Conservation (phyloP, 805 yeast genomes). For the Nadsonia fulvescens region DNA sequence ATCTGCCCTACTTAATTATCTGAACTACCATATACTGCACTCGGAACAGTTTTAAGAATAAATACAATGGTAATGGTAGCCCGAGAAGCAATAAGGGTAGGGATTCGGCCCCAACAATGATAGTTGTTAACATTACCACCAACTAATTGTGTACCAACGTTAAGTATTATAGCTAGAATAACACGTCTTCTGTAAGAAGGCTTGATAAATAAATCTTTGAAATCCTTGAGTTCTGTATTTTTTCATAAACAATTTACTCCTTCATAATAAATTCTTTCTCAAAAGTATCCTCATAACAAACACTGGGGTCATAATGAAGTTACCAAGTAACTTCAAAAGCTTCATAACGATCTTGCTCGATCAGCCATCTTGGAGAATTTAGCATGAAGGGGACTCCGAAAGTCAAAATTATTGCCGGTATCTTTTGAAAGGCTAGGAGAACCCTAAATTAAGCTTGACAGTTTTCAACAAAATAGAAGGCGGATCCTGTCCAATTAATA, state of each 20-base stretch:
- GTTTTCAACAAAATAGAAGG: constrained; percentile 35
- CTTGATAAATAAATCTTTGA: constrained; percentile 4
- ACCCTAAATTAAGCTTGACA: constrained; percentile 54
- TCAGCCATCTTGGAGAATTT: constrained; percentile 74
- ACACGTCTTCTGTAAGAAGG: constrained; percentile 1
- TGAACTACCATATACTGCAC: constrained; percentile 2
- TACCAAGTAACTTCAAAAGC: constrained; percentile 26
- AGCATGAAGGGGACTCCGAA: constrained; percentile 49
- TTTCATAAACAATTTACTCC: constrained; percentile 3
- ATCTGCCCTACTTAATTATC: constrained; percentile 4
- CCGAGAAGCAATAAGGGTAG: constrained; percentile 53
- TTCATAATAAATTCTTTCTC: constrained; percentile 4
- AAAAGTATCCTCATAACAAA: constrained; percentile 3
- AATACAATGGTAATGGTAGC: constrained; percentile 18
- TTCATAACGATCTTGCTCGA: constrained; percentile 41
- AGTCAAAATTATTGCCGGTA: constrained; percentile 39
- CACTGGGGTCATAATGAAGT: no score
- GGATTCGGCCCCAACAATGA: constrained; percentile 62
- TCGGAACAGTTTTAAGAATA: constrained; percentile 4
- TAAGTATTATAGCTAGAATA: constrained; percentile 2
- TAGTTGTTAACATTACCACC: no score
- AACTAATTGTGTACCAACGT: constrained; percentile 4
- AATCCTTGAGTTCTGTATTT: constrained; percentile 5
- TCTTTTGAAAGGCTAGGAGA: constrained; percentile 57
- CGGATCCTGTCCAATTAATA: constrained; percentile 29